phyloP scores from a whole-genome alignment of 352 stramenopile species.

The Globisporangium takayamanum region DNA sequence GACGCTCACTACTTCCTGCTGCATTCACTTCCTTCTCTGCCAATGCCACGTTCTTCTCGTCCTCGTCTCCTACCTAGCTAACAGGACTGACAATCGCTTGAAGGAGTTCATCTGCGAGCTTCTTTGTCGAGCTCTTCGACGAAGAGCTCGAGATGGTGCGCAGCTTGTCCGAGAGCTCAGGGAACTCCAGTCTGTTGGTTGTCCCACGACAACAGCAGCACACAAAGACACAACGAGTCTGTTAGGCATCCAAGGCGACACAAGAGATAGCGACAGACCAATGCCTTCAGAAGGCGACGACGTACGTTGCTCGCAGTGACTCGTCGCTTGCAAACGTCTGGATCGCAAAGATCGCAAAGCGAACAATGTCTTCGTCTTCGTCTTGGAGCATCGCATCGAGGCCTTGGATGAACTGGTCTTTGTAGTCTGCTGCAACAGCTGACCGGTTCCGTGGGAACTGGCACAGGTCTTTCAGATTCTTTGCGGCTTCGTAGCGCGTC shows the following conservation, averaged over 20 bases:
- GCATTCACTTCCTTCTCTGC: too few relatives aligned
- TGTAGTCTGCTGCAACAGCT: slow-evolving; percentile 30
- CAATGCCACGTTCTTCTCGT: too few relatives aligned
- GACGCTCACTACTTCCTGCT: too few relatives aligned
- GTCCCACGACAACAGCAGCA: slow-evolving; percentile 2
- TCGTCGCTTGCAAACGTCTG: slow-evolving; percentile 59
- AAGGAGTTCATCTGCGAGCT: slow-evolving; percentile 60
- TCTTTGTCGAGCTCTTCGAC: slow-evolving; percentile 65
- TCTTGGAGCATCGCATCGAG: slow-evolving; percentile 63
- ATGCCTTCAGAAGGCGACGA: slow-evolving; percentile 1
- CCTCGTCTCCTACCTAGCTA: slow-evolving; percentile 21
- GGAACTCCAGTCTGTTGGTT: slow-evolving; percentile 29
- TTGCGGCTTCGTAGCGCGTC: slow-evolving; percentile 60
- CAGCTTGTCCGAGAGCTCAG: slow-evolving; percentile 51
- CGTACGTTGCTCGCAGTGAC: slow-evolving; percentile 36
- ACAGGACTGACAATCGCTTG: slow-evolving; percentile 52
- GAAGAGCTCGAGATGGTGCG: slow-evolving; percentile 46
- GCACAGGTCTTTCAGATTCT: slow-evolving; percentile 72
- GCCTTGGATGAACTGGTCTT: slow-evolving; percentile 42
- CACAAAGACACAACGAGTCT: slow-evolving; percentile 4
- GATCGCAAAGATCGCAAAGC: slow-evolving; percentile 69
- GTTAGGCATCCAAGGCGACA: neutral
- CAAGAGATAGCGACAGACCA: neutral
- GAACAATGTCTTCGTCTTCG: slow-evolving; percentile 67
- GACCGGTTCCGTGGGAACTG: slow-evolving; percentile 45